Base-by-base conservation (phyloP, 1,139 yeast species). In the Blastobotrys illinoisensis region DNA sequence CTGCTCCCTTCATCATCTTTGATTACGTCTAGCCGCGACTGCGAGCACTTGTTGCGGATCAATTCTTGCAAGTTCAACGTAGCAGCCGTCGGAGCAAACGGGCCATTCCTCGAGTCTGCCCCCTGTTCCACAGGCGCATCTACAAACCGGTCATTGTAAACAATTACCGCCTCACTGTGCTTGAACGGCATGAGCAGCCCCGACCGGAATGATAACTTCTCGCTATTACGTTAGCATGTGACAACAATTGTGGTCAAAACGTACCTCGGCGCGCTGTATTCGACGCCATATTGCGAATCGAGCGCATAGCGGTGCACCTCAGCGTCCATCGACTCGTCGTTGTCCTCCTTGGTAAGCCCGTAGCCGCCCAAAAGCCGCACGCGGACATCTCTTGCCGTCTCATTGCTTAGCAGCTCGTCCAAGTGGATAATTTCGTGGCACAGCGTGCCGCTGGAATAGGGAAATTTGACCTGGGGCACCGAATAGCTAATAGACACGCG, bases 281-380 rank as follows among this genome's bases (percentile, higher is more conserved):
- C 72, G 7, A 82, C 65, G 0, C 89, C 89, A 67, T 77, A 80
- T 52, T 79, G 82, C 1, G 85, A 79, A 20, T 72, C 70, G 58
- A 82, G 75, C 0, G 83, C 79, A 52, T 72, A 71, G 49, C 73
- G 73, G 64, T 81, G 85, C 44, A 83, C 68, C 1, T 67, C 63
- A 14, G 75, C 70, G 57, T 78, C 82, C 56, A 78, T 75, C 50
- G 68, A 71, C 56, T 72, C 66, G 6, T 53, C 55, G 13, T 58
- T 63, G 1, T 67, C 60, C 32, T 62, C 56, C 7, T 32, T 32
- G 21, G 62, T 67, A 46, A 71, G 65, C 0, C 82, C 83, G 62
- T 69, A 67, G 1, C 77, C 73, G 0, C 85, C 86, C 51, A 82
- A 67, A 2, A 80, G 66, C 52, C 85, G 70, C 44, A 79, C 74